phyloP scores from a whole-genome alignment of 148 eudicot species.

The Talinum fruticosum region DNA sequence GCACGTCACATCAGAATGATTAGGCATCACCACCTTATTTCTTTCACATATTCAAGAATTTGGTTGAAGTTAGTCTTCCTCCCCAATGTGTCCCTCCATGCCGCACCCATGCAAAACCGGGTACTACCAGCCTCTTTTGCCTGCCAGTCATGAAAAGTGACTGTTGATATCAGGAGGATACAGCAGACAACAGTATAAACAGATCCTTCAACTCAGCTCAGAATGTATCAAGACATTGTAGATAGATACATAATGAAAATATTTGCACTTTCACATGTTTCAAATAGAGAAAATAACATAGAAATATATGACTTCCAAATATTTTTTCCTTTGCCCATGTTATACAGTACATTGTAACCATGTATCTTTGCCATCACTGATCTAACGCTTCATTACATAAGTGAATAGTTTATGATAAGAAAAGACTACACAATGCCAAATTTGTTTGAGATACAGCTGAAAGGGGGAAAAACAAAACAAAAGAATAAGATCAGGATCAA shows the following conservation, averaged over 20 bases:
- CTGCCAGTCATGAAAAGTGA: constrained; percentile 35
- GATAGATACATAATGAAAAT: not conserved
- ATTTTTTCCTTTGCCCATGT: not conserved
- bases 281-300: not conserved
- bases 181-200: not conserved
- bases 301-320: not conserved
- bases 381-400: not conserved
- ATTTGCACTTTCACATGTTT: too few species aligned
- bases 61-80: constrained; percentile 96
- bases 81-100: constrained; percentile 97
- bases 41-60: constrained; percentile 95
- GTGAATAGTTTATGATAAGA: not conserved
- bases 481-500: too few species aligned
- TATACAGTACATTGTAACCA: not conserved
- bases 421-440: not conserved
- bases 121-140: constrained; percentile 99
- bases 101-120: constrained; percentile 99
- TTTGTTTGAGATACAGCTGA: too few species aligned
- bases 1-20: not conserved
- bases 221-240: not conserved
- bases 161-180: not conserved
- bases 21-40: constrained; percentile 61
- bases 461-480: too few species aligned
- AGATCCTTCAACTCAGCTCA: not conserved
- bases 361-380: not conserved